Percentiles rank a stretch among this genome's conserved stretches.
phyloP scores from a whole-genome alignment of 2,329 filamentous ascomycete genomes.

The Fusarium goolgardi region DNA sequence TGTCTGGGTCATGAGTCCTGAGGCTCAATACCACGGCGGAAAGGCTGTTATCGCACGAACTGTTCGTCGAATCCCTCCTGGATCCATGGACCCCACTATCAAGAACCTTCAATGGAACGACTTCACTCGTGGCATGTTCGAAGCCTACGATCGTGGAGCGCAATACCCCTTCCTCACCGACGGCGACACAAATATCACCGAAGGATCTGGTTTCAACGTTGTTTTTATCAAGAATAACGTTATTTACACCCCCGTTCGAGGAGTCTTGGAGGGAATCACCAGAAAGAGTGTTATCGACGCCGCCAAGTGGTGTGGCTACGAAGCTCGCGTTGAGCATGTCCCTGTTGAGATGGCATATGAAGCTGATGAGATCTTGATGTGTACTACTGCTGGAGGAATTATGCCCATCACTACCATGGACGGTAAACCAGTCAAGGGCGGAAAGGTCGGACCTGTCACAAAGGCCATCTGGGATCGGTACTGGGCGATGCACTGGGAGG shows the following conservation, averaged over 20 bases:
- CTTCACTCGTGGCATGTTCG: conserved; percentile 57
- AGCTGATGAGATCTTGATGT: conserved; percentile 64
- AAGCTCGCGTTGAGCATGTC: conserved; percentile 40
- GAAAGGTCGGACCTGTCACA: conserved; percentile 59
- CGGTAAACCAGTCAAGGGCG: conserved; percentile 54
- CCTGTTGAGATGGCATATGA: conserved; percentile 48
- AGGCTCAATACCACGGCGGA: conserved; percentile 55
- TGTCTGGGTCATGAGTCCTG: conserved; percentile 62
- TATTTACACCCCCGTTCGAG: conserved; percentile 60
- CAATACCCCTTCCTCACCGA: conserved; percentile 63
- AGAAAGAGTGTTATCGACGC: conserved; percentile 61
- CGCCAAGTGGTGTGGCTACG: conserved; percentile 51
- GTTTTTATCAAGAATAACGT: conserved; percentile 58
- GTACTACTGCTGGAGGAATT: conserved; percentile 63
- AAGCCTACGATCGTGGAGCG: conserved; percentile 60
- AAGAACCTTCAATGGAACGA: conserved; percentile 66
- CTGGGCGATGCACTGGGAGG: conserved; percentile 46
- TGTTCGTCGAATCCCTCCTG: conserved; percentile 58
- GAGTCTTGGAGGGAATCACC: conserved; percentile 61
- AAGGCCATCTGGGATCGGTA: conserved; percentile 63
- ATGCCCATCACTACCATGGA: conserved; percentile 64
- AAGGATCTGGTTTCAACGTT: conserved; percentile 63
- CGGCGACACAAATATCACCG: conserved; percentile 61
- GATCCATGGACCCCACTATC: conserved; percentile 61
- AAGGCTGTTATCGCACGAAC: conserved; percentile 59